Evolutionary conservation across 306 rosid genomes (phyloP).

Genomic region (Elaeagnus macrophylla): DNA sequence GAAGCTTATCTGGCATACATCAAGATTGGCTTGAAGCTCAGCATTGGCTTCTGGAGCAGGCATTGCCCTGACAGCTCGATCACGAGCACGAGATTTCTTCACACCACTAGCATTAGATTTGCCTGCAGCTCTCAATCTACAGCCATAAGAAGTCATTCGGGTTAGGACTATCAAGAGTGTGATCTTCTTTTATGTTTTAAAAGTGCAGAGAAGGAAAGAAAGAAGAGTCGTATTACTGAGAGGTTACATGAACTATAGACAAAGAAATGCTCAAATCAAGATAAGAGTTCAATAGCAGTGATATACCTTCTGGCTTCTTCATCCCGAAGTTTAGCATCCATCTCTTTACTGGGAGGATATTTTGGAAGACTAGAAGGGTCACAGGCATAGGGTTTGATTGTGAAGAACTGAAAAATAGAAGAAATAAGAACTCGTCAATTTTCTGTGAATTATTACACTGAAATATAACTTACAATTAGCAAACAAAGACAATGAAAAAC

Average conservation of each 20-base stretch:
- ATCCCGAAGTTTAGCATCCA: constrained; percentile 94
- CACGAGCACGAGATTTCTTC: constrained; percentile 76
- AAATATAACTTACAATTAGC: too few relatives aligned
- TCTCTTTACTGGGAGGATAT: constrained; percentile 99
- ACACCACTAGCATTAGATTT: constrained; percentile 70
- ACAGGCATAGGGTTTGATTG: constrained; percentile 87
- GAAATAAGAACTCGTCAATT: too few relatives aligned
- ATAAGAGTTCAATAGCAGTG: constrained; percentile 19
- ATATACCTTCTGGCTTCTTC: constrained; percentile 94
- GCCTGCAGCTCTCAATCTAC: constrained; percentile 82
- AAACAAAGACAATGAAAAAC: too few relatives aligned
- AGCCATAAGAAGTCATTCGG: constrained; percentile 28
- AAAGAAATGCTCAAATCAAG: constrained; percentile 2
- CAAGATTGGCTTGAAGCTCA: constrained; percentile 88
- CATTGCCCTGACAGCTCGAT: constrained; percentile 64
- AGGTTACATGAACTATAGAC: background rate
- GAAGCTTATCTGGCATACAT: constrained; percentile 43
- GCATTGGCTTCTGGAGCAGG: constrained; percentile 93
- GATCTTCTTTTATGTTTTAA: background rate
- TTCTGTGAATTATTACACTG: too few relatives aligned
- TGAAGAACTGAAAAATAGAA: constrained; percentile 66
- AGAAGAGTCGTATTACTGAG: too few relatives aligned
- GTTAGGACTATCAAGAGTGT: constrained; percentile 1
- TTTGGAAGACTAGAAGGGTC: constrained; percentile 97
- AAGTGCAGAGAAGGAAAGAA: background rate